phyloP scores from a whole-genome alignment of 2,329 filamentous ascomycete species.

The Pyrenophora teres region DNA sequence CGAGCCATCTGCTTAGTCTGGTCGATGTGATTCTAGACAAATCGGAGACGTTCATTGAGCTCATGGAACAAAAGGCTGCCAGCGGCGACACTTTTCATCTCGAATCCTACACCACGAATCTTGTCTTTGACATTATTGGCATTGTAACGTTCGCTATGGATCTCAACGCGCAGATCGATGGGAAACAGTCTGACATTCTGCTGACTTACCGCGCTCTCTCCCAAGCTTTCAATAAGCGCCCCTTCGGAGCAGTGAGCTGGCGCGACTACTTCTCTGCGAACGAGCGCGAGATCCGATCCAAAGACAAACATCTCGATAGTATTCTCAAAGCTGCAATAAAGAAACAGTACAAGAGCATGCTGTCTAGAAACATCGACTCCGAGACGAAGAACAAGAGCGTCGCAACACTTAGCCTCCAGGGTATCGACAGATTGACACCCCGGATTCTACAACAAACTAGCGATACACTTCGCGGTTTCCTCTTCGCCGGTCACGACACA shows the following conservation, averaged over 20 bases:
- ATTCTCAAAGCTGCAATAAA: slow-evolving; percentile 23
- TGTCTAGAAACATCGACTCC: neutral
- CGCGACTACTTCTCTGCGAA: slow-evolving; percentile 22
- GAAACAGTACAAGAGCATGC: slow-evolving; percentile 12
- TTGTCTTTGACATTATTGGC: slow-evolving; percentile 30
- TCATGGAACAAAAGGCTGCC: slow-evolving; percentile 20
- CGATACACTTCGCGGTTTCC: slow-evolving; percentile 44
- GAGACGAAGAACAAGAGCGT: slow-evolving; percentile 10
- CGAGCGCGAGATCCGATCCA: slow-evolving; percentile 15
- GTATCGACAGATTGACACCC: slow-evolving; percentile 18
- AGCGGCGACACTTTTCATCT: slow-evolving; percentile 15
- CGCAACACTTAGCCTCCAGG: slow-evolving; percentile 20
- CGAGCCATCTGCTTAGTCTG: slow-evolving; percentile 17
- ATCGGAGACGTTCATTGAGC: slow-evolving; percentile 25
- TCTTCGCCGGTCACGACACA: slow-evolving; percentile 44
- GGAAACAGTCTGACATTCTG: slow-evolving; percentile 16
- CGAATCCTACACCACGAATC: slow-evolving; percentile 20
- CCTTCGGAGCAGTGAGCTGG: slow-evolving; percentile 14
- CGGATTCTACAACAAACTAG: slow-evolving; percentile 38
- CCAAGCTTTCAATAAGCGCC: slow-evolving; percentile 22
- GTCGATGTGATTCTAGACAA: slow-evolving; percentile 35
- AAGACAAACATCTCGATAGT: slow-evolving; percentile 17
- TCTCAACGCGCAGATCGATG: slow-evolving; percentile 22
- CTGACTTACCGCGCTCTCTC: slow-evolving; percentile 25
- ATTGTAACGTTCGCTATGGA: slow-evolving; percentile 24